Evolutionary conservation across 495 filamentous ascomycete genomes (phyloP).

Genomic region (Saxophila tyrrhenica): DNA sequence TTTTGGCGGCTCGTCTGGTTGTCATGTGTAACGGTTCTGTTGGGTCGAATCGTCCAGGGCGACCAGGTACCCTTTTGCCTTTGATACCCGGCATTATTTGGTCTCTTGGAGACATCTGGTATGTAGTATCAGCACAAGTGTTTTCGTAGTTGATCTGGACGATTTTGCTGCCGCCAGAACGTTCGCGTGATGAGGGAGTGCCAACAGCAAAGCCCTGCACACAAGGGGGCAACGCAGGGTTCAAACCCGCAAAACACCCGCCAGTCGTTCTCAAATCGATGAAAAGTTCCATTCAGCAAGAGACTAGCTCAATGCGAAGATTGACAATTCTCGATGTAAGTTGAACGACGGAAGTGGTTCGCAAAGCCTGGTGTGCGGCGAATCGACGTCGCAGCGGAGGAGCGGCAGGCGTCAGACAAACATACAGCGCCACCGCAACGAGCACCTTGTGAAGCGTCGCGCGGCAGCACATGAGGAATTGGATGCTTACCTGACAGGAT

Average conservation of each 20-base stretch:
- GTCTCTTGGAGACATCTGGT: slow-evolving; percentile 1
- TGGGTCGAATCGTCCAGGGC: slow-evolving; percentile 15
- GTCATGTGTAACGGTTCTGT: slow-evolving; percentile 21
- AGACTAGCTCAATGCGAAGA: not conserved
- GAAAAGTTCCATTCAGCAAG: not conserved
- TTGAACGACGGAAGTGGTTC: not conserved
- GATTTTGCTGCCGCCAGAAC: not conserved
- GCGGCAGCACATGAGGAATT: not conserved
- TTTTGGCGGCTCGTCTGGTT: slow-evolving; percentile 9
- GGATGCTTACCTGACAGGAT: not conserved
- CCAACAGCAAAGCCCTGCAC: not conserved
- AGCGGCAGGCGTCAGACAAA: slow-evolving; percentile 1
- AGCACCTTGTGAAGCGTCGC: not conserved
- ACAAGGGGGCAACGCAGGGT: not conserved
- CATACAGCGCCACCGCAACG: not conserved
- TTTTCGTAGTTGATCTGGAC: not conserved
- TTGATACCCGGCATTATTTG: slow-evolving; percentile 8
- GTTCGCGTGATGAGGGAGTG: not conserved
- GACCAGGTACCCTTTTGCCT: slow-evolving; percentile 7
- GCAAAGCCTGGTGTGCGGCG: not conserved
- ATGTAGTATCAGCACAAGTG: not conserved
- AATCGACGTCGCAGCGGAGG: slow-evolving; percentile 1
- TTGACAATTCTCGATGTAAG: not conserved
- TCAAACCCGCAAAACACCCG: too few species aligned
- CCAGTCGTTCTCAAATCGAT: not conserved